Conservation (phyloP, 176 grass and related monocot species). For the Ananas comosus region DNA sequence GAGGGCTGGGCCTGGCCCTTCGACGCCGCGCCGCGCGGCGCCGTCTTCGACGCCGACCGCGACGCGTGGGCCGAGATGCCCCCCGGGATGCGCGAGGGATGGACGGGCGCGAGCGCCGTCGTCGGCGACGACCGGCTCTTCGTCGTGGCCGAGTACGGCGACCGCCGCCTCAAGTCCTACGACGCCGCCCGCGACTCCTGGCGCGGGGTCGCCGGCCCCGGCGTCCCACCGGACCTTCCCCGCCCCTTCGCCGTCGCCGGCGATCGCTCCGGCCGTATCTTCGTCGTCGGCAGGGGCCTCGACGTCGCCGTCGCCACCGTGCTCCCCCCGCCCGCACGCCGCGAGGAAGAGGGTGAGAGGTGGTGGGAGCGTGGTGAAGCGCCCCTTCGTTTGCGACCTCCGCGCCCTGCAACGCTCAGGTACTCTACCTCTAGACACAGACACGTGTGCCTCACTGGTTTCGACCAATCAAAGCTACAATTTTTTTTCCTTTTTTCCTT, state of each 20-base stretch:
- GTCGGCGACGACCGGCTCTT: constrained; percentile 40
- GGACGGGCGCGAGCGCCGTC: constrained; percentile 82
- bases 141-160: constrained; percentile 90
- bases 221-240: background rate
- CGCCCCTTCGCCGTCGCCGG: constrained; percentile 7
- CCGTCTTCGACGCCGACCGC: constrained; percentile 54
- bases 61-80: constrained; percentile 80
- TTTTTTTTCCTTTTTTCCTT: no score
- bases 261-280: constrained; percentile 25
- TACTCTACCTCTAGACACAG: constrained; percentile 34
- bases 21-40: constrained; percentile 61
- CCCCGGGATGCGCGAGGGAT: constrained; percentile 80
- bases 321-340: background rate
- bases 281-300: constrained; percentile 69
- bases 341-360: constrained; percentile 68
- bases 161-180: constrained; percentile 72
- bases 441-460: no score
- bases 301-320: constrained; percentile 62
- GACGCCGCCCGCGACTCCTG: constrained; percentile 50
- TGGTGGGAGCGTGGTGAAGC: constrained; percentile 77
- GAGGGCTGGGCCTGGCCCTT: constrained; percentile 99
- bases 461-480: no score
- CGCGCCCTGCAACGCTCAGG: constrained; percentile 69
- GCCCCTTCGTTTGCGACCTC: constrained; percentile 57
- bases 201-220: constrained; percentile 48